phyloP scores from a whole-genome alignment of 2,329 filamentous ascomycete genomes.

The Exophiala mesophila region DNA sequence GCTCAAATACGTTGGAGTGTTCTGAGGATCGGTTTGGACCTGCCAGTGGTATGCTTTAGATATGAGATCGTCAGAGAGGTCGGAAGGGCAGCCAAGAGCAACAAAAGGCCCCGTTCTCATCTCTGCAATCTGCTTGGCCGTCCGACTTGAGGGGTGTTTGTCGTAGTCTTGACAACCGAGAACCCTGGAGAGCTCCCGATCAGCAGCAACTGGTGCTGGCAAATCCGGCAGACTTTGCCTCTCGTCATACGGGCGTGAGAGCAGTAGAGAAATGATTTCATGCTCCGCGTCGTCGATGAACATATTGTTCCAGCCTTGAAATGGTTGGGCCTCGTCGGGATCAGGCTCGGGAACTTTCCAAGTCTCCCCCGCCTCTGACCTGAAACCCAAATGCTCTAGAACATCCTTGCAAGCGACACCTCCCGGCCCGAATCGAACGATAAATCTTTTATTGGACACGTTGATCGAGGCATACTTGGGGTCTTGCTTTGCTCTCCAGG shows the following conservation, averaged over 20 bases:
- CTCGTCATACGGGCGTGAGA: slow-evolving; percentile 38
- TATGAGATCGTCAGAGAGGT: slow-evolving; percentile 60
- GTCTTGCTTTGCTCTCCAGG: slow-evolving; percentile 44
- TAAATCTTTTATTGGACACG: slow-evolving; percentile 59
- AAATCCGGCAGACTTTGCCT: slow-evolving; percentile 23
- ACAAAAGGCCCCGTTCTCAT: slow-evolving; percentile 47
- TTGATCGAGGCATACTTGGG: slow-evolving; percentile 45
- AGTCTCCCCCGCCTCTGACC: slow-evolving; percentile 32
- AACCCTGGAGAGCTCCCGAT: slow-evolving; percentile 18
- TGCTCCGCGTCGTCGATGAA: slow-evolving; percentile 57
- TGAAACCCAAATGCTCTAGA: slow-evolving; percentile 56
- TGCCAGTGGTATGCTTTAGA: slow-evolving; percentile 61
- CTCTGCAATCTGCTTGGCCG: slow-evolving; percentile 8
- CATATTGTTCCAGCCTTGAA: slow-evolving; percentile 37
- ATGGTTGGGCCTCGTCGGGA: slow-evolving; percentile 33
- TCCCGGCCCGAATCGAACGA: slow-evolving; percentile 58
- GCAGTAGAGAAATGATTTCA: slow-evolving; percentile 53
- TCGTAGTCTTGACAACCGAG: slow-evolving; percentile 26
- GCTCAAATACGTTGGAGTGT: slow-evolving; percentile 59
- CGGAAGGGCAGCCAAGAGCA: slow-evolving; percentile 56
- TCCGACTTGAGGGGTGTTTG: slow-evolving; percentile 34
- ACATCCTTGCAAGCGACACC: slow-evolving; percentile 50
- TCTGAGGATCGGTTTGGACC: slow-evolving; percentile 49
- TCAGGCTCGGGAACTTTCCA: slow-evolving; percentile 42
- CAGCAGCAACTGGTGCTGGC: slow-evolving; percentile 16